Evolutionary conservation across 2,329 filamentous ascomycete species (phyloP).

Genomic region (Botryotinia narcissicola): DNA sequence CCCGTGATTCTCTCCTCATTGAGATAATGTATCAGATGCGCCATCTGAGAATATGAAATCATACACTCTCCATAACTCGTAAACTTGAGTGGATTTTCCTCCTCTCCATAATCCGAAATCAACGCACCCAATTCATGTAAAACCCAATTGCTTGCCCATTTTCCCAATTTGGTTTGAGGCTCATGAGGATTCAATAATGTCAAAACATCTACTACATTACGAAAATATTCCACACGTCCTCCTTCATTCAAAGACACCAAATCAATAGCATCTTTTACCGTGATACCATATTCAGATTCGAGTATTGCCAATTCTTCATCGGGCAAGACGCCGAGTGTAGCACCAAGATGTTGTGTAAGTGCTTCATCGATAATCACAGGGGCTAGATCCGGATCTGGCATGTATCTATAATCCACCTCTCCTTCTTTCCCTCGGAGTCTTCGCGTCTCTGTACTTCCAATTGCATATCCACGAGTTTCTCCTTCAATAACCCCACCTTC

Average conservation of each 20-base stretch:
- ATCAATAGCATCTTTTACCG: slow-evolving; percentile 78
- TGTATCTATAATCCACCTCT: slow-evolving; percentile 96
- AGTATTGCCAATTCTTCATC: slow-evolving; percentile 67
- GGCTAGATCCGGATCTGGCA: slow-evolving; percentile 90
- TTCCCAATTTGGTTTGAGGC: slow-evolving; percentile 39
- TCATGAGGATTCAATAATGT: slow-evolving; percentile 13
- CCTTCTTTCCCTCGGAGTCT: slow-evolving; percentile 89
- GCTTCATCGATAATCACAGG: slow-evolving; percentile 73
- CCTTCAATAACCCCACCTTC: slow-evolving; percentile 71
- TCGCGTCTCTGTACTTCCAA: slow-evolving; percentile 78
- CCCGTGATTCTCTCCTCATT: slow-evolving; percentile 49
- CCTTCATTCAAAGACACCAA: slow-evolving; percentile 76
- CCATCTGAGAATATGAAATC: slow-evolving; percentile 38
- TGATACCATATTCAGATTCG: slow-evolving; percentile 63
- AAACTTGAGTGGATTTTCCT: slow-evolving; percentile 32
- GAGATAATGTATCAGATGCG: slow-evolving; percentile 45
- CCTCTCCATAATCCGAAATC: slow-evolving; percentile 46
- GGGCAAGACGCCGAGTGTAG: slow-evolving; percentile 67
- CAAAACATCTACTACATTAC: slow-evolving; percentile 55
- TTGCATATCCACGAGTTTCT: slow-evolving; percentile 90
- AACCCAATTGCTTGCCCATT: slow-evolving; percentile 62
- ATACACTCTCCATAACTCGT: slow-evolving; percentile 32
- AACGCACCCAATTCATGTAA: slow-evolving; percentile 73
- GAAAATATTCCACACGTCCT: slow-evolving; percentile 77
- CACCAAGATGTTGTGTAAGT: slow-evolving; percentile 62